Conservation (phyloP, 225 moss, liverwort and hornwort species). For the Lunularia cruciata region DNA sequence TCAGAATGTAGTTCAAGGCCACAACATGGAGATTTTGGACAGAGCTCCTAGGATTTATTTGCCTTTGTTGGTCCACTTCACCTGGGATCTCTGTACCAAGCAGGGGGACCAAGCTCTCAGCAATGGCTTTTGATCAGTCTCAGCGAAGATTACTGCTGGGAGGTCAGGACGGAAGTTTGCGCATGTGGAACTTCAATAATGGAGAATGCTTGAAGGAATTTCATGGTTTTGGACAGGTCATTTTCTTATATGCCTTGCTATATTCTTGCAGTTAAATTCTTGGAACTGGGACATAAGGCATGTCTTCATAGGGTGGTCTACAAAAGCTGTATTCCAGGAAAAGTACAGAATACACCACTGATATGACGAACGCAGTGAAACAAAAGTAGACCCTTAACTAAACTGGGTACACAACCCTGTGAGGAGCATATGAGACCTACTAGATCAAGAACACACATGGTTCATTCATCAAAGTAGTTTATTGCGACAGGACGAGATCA, state of each 20-base stretch:
- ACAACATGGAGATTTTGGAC: neutral
- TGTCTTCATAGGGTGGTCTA: too few relatives aligned
- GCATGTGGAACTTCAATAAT: slow-evolving; percentile 95
- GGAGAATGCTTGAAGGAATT: slow-evolving; percentile 91
- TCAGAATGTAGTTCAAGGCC: neutral
- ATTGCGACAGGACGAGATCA: slow-evolving; percentile 65
- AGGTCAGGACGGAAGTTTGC: slow-evolving; percentile 78
- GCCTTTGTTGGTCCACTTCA: neutral
- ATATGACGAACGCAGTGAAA: neutral
- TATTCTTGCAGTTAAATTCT: too few relatives aligned
- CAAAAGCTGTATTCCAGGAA: too few relatives aligned
- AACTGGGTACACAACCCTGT: too few relatives aligned
- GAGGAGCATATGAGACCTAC: too few relatives aligned
- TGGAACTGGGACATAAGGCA: too few relatives aligned
- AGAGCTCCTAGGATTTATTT: neutral
- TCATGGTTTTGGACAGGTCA: slow-evolving; percentile 77
- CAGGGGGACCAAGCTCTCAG: slow-evolving; percentile 79
- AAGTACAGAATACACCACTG: too few relatives aligned
- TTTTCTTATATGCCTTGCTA: too few relatives aligned
- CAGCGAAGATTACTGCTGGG: slow-evolving; percentile 75
- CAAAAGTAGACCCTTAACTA: too few relatives aligned
- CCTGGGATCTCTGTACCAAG: too few relatives aligned
- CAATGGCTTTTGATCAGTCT: slow-evolving; percentile 91
- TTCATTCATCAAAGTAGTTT: neutral
- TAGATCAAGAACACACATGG: neutral